Evolutionary conservation across 1,139 yeast species (phyloP), one percentile per base, ranked within the genome.

Genomic region (Yamadazyma dendronema): DNA sequence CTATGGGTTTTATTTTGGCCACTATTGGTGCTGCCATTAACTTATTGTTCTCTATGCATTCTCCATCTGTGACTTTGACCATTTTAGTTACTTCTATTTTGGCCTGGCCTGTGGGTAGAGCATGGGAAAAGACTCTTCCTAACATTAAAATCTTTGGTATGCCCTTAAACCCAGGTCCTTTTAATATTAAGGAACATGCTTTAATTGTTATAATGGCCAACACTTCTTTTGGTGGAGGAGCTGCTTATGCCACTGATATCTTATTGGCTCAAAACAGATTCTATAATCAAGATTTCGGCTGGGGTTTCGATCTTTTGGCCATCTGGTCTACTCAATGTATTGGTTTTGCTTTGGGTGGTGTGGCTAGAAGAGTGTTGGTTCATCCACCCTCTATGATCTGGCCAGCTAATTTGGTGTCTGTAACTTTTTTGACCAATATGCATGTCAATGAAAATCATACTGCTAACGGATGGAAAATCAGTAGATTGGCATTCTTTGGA

Each of bases 341-440:
- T 35, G 88, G 88, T 10, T 77, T 79, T 46, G 79, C 84, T 12
- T 57, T 80, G 38, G 85, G 85, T 28, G 89, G 89, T 32, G 43
- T 78, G 42, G 68, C 72, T 33, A 65, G 78, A 51, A 67, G 77
- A 48, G 67, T 79, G 19, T 65, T 81, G 47, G 82, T 81, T 13
- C 75, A 75, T 42, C 84, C 87, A 3, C 72, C 82, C 4, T 64
- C 77, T 7, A 78, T 81, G 61, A 72, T 81, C 35, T 83, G 89
- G 89, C 89, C 89, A 1, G 60, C 76, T 12, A 80, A 48, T 62
- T 77, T 57, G 60, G 73, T 68, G 36, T 60, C 71, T 14, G 46
- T 66, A 35, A 65, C 74, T 12, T 68, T 72, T 47, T 66, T 80
- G 50, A 78, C 84, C 39, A 78, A 79, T 50, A 69, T 80, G 61